Evolutionary conservation across 345 rosid species (phyloP), one percentile per base, ranked within the genome.

Genomic region (Linum tenue): DNA sequence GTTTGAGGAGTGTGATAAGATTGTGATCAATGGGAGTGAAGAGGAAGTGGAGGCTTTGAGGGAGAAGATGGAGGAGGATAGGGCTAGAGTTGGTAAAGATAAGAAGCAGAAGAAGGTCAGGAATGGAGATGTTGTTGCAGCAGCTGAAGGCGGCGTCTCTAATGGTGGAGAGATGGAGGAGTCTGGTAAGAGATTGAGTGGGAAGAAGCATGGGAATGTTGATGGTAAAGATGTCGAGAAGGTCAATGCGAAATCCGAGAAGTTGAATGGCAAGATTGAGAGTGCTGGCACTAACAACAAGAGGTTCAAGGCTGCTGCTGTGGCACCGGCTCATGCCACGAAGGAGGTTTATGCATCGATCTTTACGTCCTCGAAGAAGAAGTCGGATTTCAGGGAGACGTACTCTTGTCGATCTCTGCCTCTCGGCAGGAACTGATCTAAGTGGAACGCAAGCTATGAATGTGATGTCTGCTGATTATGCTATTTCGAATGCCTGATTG

Each of bases 311-410:
- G 95, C 91, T 0, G 72, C 39, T 1, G 91, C 84, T 77, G 60
- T 70, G 39, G 89, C 81, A 4, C 99, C 99, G 0, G 75, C 82
- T 39, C 79, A 91, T 85, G 91, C 99, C 1, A 95, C 80, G 0
- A 87, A 87, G 81, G 87, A 83, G 66, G 94, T 91, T 3, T 89
- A 87, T 73, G 91, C 99, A 38, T 95, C 97, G 1, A 83, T 95
- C 17, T 95, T 95, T 75, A 89, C 92, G 9, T 89, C 96, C 0
- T 91, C 95, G 0, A 88, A 66, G 76, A 91, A 89, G 76, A 91
- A 89, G 75, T 56, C 75, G 0, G 66, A 79, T 70, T 84, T 87
- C 64, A 87, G 84, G 76, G 97, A 91, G 83, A 94, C 99, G 3
- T 91, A 53, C 77, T 38, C 75, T 39, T 91, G 96, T 75, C 85